Evolutionary conservation across 2,329 filamentous ascomycete genomes (phyloP).

Genomic region (Aspergillus proliferans): DNA sequence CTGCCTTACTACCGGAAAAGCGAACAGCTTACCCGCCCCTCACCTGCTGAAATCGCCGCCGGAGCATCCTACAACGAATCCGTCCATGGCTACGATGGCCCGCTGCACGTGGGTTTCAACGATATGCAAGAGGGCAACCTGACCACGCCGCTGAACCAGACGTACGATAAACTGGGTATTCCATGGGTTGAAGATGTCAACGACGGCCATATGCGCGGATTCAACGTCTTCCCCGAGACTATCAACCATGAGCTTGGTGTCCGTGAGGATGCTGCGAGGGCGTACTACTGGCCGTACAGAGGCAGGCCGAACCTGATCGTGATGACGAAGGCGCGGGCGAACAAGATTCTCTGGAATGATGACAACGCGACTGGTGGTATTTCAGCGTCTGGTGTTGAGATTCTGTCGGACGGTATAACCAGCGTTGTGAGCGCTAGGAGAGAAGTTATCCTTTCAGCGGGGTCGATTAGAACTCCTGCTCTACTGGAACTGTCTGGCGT

Average conservation of each 20-base stretch:
- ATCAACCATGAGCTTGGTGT: constrained; percentile 32
- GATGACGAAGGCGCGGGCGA: constrained; percentile 38
- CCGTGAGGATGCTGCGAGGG: constrained; percentile 44
- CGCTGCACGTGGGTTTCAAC: constrained; percentile 24
- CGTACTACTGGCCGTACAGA: constrained; percentile 43
- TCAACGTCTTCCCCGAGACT: constrained; percentile 38
- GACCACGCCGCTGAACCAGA: constrained; percentile 28
- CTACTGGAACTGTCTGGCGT: constrained; percentile 58
- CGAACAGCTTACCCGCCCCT: constrained; percentile 18
- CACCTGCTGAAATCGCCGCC: constrained; percentile 10
- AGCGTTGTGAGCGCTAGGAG: constrained; percentile 23
- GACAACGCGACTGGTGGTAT: constrained; percentile 9
- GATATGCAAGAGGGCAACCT: constrained; percentile 18
- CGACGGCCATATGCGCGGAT: constrained; percentile 39
- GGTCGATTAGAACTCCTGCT: constrained; percentile 51
- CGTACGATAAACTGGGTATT: constrained; percentile 31
- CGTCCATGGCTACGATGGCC: constrained; percentile 22
- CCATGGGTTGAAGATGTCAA: constrained; percentile 38
- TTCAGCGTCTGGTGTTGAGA: constrained; percentile 25
- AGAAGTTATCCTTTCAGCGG: constrained; percentile 59
- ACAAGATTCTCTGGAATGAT: constrained; percentile 34
- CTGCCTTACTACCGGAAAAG: constrained; percentile 23
- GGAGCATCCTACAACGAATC: constrained; percentile 20
- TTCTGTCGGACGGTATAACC: constrained; percentile 16
- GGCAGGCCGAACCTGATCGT: constrained; percentile 40